phyloP scores from a whole-genome alignment of 208 protist genomes.

The Trypanosoma rangeli region DNA sequence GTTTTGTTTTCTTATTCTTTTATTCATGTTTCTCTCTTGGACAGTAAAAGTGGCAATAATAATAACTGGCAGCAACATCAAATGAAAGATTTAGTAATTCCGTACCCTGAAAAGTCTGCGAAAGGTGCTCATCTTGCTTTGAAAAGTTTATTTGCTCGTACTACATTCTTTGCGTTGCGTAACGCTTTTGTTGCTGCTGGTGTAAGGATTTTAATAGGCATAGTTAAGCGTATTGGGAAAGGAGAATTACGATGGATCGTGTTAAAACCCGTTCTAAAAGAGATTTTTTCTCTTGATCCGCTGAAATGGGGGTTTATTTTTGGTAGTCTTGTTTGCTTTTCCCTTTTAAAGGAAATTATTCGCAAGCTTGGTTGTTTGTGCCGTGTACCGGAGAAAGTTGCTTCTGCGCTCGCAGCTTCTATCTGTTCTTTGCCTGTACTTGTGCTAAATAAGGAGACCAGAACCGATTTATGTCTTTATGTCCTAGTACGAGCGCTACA shows the following conservation, averaged over 20 bases:
- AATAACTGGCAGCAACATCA: background rate
- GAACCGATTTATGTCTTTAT: constrained; percentile 80
- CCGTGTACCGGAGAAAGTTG: constrained; percentile 41
- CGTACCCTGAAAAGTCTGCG: background rate
- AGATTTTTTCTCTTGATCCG: constrained; percentile 79
- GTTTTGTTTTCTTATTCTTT: constrained; percentile 31
- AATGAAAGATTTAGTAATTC: background rate
- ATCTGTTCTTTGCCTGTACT: constrained; percentile 65
- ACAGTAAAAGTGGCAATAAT: background rate
- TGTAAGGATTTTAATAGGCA: constrained; percentile 56
- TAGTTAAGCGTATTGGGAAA: constrained; percentile 66
- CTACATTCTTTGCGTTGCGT: constrained; percentile 35
- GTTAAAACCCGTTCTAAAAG: constrained; percentile 32
- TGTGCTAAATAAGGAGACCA: constrained; percentile 75
- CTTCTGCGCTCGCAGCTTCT: constrained; percentile 51
- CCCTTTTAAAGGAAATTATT: constrained; percentile 55
- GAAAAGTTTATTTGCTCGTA: constrained; percentile 3
- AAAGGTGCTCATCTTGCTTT: background rate
- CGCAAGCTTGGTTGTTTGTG: constrained; percentile 26
- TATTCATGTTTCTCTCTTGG: constrained; percentile 17
- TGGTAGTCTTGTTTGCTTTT: constrained; percentile 70
- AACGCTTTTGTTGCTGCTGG: constrained; percentile 68
- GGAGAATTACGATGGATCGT: constrained; percentile 41
- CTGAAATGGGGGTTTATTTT: constrained; percentile 77
- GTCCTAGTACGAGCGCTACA: constrained; percentile 70